These are phyloP conservation scores for Eimeria maxima DNA, from an alignment of 169 alveolate species.

Conservation along the genomic window DNA sequence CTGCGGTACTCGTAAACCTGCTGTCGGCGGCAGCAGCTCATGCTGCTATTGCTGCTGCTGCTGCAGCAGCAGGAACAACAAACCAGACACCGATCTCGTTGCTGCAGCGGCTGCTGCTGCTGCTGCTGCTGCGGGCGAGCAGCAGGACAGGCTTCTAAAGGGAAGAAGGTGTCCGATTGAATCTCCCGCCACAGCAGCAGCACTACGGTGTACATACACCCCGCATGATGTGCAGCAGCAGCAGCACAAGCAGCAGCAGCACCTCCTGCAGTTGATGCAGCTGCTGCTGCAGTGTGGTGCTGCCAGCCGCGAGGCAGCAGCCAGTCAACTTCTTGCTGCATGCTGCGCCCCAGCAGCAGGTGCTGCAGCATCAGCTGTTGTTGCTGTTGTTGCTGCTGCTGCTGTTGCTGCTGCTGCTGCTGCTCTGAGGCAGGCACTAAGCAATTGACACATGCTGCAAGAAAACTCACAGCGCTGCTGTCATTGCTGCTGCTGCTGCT, in stretches of 20 bases:
- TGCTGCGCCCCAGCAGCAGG: slow-evolving; percentile 1
- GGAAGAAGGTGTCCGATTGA: not conserved
- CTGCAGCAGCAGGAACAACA: not conserved
- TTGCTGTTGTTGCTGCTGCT: not conserved
- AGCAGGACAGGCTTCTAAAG: not conserved
- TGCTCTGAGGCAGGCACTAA: not conserved
- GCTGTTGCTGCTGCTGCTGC: slow-evolving; percentile 3
- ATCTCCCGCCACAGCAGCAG: slow-evolving; percentile 12
- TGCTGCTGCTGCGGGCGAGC: not conserved
- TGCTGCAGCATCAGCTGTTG: not conserved
- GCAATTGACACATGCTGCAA: not conserved
- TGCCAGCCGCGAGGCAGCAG: not conserved
- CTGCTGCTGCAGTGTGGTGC: not conserved
- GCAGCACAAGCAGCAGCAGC: too few species aligned
- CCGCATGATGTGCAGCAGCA: not conserved
- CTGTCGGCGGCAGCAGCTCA: not conserved
- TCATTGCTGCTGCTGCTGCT: not conserved
- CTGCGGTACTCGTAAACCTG: not conserved
- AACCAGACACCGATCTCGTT: not conserved
- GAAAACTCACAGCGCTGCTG: not conserved
- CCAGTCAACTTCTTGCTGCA: not conserved
- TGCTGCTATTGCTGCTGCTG: slow-evolving; percentile 3
- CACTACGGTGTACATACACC: not conserved
- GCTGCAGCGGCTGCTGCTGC: not conserved
- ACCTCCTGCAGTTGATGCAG: too few species aligned